Evolutionary conservation across 2,329 filamentous ascomycete genomes (phyloP), one percentile per base, ranked within the genome.

Genomic region (Penicillium sp.): DNA sequence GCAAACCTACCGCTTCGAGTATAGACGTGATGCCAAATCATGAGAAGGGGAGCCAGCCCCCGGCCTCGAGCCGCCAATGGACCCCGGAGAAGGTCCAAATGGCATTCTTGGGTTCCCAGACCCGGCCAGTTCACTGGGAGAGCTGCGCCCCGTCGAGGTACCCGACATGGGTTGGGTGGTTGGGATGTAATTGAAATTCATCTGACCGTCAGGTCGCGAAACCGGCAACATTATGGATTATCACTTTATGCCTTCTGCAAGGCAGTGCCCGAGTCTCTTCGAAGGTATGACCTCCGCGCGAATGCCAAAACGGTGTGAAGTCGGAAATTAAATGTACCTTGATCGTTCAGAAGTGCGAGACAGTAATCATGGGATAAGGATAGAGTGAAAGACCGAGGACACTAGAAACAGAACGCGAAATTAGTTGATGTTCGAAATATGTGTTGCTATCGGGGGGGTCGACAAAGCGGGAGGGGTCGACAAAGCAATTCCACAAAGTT

Each of bases 31-130:
- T 57, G 88, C 86, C 71, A 92, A 85, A 66, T 97, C 94, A 80
- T 96, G 92, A 77, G 92, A 97, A 69, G 94, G 94, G 83, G 94
- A 99, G 74, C 92, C 92, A 81, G 91, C 87, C 81, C 92, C 92
- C 71, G 93, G 89, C 79, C 93, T 81, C 65, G 81, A 79, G 70
- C 78, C 79, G 61, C 81, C 81, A 55, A 84, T 78, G 55, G 83
- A 79, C 55, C 74, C 76, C 57, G 76, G 76, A 60, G 88, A 80
- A 61, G 89, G 79, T 58, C 86, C 87, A 71, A 93, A 90, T 23
- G 90, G 85, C 63, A 90, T 88, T 76, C 91, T 87, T 65, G 87
- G 77, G 58, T 81, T 76, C 68, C 82, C 82, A 68, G 84, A 81
- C 54, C 84, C 82, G 57, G 87, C 81, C 61, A 87, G 79, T 68